Percentiles rank a stretch among this genome's conserved stretches.
These are phyloP conservation scores for Coelastrella sp. DNA, from an alignment of 139 green algal genomes.

Conservation along the genomic window DNA sequence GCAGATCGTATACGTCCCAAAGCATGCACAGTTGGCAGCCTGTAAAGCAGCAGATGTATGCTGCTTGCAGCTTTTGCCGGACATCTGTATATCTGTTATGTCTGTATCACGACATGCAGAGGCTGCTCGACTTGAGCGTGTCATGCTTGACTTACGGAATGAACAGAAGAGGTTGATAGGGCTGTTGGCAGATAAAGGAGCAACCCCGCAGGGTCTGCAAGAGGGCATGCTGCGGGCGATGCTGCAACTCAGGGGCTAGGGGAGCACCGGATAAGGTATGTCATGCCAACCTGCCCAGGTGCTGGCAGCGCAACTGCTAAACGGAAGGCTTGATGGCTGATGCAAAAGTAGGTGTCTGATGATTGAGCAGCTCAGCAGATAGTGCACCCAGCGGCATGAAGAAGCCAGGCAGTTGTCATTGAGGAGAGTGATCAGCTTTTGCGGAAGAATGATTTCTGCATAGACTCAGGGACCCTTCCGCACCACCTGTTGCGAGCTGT, in stretches of 20 bases:
- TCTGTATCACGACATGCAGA: slow-evolving; percentile 32
- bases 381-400: no score
- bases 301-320: not conserved
- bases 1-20: no score
- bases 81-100: not conserved
- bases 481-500: no score
- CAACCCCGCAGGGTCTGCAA: slow-evolving; percentile 6
- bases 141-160: not conserved
- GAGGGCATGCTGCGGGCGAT: slow-evolving; percentile 33
- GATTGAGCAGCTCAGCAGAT: no score
- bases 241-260: slow-evolving; percentile 33
- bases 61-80: not conserved
- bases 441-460: no score
- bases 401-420: no score
- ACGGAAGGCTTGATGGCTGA: not conserved
- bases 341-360: no score
- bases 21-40: no score
- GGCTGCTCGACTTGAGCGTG: not conserved
- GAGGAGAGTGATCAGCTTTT: no score
- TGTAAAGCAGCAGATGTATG: not conserved
- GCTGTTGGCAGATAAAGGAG: slow-evolving; percentile 41
- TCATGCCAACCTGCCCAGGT: not conserved
- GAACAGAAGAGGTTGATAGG: slow-evolving; percentile 42
- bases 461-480: no score
- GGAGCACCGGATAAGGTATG: no score